Conservation (phyloP, 352 stramenopile genomes). For the Pythium rhizo-oryzae region DNA sequence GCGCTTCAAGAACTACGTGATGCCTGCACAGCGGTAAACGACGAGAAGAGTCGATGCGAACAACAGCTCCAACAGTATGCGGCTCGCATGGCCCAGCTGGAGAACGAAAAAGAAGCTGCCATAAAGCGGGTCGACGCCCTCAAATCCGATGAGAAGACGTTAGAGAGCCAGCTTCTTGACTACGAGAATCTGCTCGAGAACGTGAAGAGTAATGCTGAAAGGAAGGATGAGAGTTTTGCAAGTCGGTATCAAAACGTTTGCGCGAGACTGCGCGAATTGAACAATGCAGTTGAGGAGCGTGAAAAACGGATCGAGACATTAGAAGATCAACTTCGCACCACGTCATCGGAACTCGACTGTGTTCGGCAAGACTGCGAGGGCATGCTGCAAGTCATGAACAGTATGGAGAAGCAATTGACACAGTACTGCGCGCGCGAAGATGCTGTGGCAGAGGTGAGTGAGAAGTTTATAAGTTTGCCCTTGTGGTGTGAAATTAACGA, state of each 20-base stretch:
- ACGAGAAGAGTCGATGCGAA: conserved; percentile 71
- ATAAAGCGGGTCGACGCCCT: conserved; percentile 39
- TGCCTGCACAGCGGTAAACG: conserved; percentile 48
- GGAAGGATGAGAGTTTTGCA: conserved; percentile 65
- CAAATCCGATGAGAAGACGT: conserved; percentile 33
- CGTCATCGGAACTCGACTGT: conserved; percentile 63
- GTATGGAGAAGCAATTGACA: conserved; percentile 84
- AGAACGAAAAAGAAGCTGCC: conserved; percentile 56
- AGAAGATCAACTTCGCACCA: conserved; percentile 39
- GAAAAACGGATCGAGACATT: conserved; percentile 55
- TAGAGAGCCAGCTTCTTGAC: conserved; percentile 58
- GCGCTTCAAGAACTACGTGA: conserved; percentile 70
- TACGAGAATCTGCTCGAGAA: conserved; percentile 64
- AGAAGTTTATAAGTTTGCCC: neutral
- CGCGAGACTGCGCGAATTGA: conserved; percentile 64
- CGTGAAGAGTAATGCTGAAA: conserved; percentile 60
- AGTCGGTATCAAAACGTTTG: conserved; percentile 76
- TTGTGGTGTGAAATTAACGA: neutral
- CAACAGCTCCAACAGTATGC: conserved; percentile 72
- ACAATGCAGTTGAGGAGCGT: conserved; percentile 52
- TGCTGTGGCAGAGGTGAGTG: conserved; percentile 61
- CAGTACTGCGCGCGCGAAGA: conserved; percentile 79
- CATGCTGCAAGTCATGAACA: conserved; percentile 81
- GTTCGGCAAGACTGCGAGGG: conserved; percentile 79
- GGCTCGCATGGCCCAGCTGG: conserved; percentile 60